Evolutionary conservation across 2,329 filamentous ascomycete species (phyloP).

Genomic region (Purpureocillium lavendulum): DNA sequence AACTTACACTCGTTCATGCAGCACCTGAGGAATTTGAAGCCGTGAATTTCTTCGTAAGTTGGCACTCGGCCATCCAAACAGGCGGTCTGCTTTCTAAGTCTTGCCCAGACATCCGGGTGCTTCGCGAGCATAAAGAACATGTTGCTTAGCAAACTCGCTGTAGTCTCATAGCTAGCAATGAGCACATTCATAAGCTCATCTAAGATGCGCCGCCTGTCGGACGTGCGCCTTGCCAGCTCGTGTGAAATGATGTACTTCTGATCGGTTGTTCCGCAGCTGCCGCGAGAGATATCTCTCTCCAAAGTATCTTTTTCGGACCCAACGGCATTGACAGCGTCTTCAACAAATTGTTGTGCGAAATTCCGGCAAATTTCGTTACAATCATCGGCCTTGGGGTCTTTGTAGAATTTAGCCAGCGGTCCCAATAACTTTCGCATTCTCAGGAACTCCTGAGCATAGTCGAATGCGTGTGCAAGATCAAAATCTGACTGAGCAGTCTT

Average conservation of each 20-base stretch:
- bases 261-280: neutral
- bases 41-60: constrained; percentile 11
- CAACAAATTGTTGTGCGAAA: constrained; percentile 7
- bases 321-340: constrained; percentile 4
- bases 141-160: constrained; percentile 23
- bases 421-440: constrained; percentile 3
- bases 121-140: constrained; percentile 24
- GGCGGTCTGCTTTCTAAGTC: constrained; percentile 28
- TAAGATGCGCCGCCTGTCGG: constrained; percentile 6
- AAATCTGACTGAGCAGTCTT: constrained; percentile 6
- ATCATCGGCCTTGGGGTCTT: constrained; percentile 7
- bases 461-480: constrained; percentile 23
- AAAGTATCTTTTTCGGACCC: constrained; percentile 6
- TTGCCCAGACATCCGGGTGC: constrained; percentile 26
- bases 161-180: constrained; percentile 29
- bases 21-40: constrained; percentile 11
- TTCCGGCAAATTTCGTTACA: constrained; percentile 4
- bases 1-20: constrained; percentile 14
- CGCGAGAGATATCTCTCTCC: neutral
- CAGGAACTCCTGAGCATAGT: constrained; percentile 17
- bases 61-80: constrained; percentile 10
- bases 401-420: constrained; percentile 9
- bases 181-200: constrained; percentile 21
- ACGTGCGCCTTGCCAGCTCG: constrained; percentile 9
- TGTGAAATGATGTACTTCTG: constrained; percentile 16